Base-by-base conservation (phyloP, 306 rosid genomes). In the Dalbergia cochinchinensis region DNA sequence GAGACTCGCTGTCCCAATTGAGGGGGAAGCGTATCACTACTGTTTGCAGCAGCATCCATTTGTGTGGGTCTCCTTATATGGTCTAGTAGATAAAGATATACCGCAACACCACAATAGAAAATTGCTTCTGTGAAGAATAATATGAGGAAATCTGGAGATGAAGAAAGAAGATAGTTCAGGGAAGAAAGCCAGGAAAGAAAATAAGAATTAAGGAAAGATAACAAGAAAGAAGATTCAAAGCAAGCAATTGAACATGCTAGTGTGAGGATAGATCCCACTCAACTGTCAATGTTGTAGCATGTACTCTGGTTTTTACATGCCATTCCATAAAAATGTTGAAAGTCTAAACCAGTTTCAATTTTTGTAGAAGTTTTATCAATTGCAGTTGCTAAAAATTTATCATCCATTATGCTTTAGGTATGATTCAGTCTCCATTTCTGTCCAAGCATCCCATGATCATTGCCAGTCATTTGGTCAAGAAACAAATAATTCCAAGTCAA, bases 41-140 rank as follows among this genome's bases (percentile, higher is more conserved):
- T 78, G 79, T 34, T 82, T 8, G 61, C 76, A 66, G 83, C 45
- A 11, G 86, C 71, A 57, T 83, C 90, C 22, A 79, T 78, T 80
- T 81, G 79, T 18, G 83, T 0, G 19, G 97, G 91, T 85, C 96
- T 84, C 83, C 91, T 83, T 83, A 86, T 82, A 78, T 15, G 83
- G 85, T 91, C 97, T 31, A 93, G 87, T 66, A 93, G 80, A 71
- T 78, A 79, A 88, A 95, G 93, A 78, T 93, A 95, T 51, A 85
- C 88, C 5, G 87, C 97, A 84, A 90, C 98, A 39, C 99, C 99
- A 60, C 92, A 81, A 73, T 95, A 95, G 93, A 95, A 95, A 69
- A 93, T 88, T 71, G 96, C 98, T 86, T 95, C 99, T 58, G 98
- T 93, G 92, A 95, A 93, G 92, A 95, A 95, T 87, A 95, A 79